phyloP scores from a whole-genome alignment of 1,139 yeast genomes.

The Candida sp. region DNA sequence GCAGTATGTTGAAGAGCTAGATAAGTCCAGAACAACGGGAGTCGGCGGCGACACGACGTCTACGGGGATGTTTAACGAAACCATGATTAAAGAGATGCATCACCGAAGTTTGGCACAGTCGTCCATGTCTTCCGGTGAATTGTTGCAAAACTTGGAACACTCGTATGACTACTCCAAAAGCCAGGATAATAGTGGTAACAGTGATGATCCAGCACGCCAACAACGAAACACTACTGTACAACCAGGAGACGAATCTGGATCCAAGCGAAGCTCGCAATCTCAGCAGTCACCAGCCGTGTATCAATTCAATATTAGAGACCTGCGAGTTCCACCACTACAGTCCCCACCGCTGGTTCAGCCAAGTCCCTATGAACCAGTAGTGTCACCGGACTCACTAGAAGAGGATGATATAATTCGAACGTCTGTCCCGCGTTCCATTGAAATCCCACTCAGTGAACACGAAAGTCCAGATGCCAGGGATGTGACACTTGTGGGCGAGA shows the following conservation, averaged over 20 bases:
- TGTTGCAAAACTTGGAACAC: constrained; percentile 31
- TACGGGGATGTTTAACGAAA: constrained; percentile 11
- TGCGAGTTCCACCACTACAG: constrained; percentile 1
- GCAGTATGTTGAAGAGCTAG: constrained; percentile 4
- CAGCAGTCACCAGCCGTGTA: not conserved
- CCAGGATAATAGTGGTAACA: constrained; percentile 7
- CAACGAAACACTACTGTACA: not conserved
- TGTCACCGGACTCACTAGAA: not conserved
- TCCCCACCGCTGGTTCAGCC: constrained; percentile 2
- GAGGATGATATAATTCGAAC: not conserved
- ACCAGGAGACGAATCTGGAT: not conserved
- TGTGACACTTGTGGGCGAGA: constrained; percentile 1
- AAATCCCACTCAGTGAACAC: constrained; percentile 6
- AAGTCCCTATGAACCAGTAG: not conserved
- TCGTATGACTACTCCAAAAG: constrained; percentile 13
- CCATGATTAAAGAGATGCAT: constrained; percentile 15
- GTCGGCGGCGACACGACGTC: not conserved
- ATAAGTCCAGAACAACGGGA: not conserved
- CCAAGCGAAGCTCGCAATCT: not conserved
- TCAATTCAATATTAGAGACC: constrained; percentile 1
- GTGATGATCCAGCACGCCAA: not conserved
- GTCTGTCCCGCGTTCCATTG: constrained; percentile 2
- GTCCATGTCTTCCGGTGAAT: constrained; percentile 42
- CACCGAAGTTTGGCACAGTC: constrained; percentile 19
- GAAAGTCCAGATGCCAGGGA: not conserved